Percentiles rank a stretch among this genome's conserved stretches.
phyloP scores from a whole-genome alignment of 331 rosid species.

The Arachis monticola region DNA sequence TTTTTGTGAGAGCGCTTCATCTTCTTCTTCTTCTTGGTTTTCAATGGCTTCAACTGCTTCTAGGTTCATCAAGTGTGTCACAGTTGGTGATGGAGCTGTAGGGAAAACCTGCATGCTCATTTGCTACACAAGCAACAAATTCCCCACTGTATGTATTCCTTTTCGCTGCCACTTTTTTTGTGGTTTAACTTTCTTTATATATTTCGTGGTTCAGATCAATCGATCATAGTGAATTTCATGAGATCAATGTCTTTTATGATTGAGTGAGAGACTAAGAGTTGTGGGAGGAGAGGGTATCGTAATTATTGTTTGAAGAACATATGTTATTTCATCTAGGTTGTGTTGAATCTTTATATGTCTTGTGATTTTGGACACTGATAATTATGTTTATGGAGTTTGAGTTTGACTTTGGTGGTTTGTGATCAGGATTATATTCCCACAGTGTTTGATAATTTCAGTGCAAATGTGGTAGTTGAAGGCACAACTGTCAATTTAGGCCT shows the following conservation, averaged over 20 bases:
- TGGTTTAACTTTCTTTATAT: neutral
- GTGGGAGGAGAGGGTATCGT: neutral
- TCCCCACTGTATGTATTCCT: constrained; percentile 66
- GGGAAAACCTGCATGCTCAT: constrained; percentile 96
- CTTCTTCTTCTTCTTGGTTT: constrained; percentile 29
- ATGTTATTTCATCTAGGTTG: constrained; percentile 30
- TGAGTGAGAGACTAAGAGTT: neutral
- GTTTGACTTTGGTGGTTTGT: constrained; percentile 1
- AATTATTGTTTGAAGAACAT: neutral
- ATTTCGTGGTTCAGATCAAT: constrained; percentile 11
- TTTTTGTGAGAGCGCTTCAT: constrained; percentile 17
- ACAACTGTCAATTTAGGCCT: constrained; percentile 87
- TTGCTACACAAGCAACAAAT: constrained; percentile 85
- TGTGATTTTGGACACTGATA: constrained; percentile 34
- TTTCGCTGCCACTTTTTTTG: constrained; percentile 19
- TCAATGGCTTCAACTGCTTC: constrained; percentile 85
- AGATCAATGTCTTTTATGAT: neutral
- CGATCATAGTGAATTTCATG: neutral
- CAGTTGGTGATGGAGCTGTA: constrained; percentile 91
- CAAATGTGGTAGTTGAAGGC: constrained; percentile 88
- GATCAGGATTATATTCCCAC: constrained; percentile 88
- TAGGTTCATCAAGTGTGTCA: constrained; percentile 89
- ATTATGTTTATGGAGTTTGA: neutral
- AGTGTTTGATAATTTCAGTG: constrained; percentile 92
- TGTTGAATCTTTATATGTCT: constrained; percentile 27